Evolutionary conservation across 75 land plant species (phyloP), one percentile per base, ranked within the genome.

Genomic region (Pinus tabuliformis): DNA sequence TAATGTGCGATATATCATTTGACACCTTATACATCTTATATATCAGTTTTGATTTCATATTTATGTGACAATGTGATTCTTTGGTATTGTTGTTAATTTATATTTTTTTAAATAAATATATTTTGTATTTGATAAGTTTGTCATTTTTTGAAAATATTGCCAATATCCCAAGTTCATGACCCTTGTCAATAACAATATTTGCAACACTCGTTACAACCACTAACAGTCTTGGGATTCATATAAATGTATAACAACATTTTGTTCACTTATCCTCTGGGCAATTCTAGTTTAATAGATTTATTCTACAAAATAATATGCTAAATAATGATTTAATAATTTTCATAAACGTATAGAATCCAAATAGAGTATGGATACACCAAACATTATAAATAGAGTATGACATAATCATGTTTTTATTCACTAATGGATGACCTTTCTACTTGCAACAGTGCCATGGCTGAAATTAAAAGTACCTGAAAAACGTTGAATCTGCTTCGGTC

Each of bases 401-500:
- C 49, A 68, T 39, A 42, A 42, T 68, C 21, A 42, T 45, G 20
- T 42, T n/a, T 68, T 68, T 45, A 13, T 68, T 39, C 49, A 68
- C 72, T n/a, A 2, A 17, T 68, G 18, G 8, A 20, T n/a, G 42
- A 42, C 49, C 70, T 20, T 68, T 42, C 42, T 68, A 18, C 54
- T n/a, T 68, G 0, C 22, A 58, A 81, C 36, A 72, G 49, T 68
- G n/a, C 14, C 72, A 68, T 68, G 72, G 24, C 49, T 39, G 20
- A 42, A 37, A 39, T n/a, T 20, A 68, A 68, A 42, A 39, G 64
- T 70, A 85, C 86, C 86, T 85, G 75, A 83, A 86, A 78, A 86
- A 86, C 6, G 87, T 86, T 28, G 87, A 86, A 0, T 86, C 87
- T 39, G 87, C 86, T 63, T 86, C 87, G 45, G 87, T 86, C 21